phyloP scores from a whole-genome alignment of 768 basidiomycete species.

The Kwoniella europaea region DNA sequence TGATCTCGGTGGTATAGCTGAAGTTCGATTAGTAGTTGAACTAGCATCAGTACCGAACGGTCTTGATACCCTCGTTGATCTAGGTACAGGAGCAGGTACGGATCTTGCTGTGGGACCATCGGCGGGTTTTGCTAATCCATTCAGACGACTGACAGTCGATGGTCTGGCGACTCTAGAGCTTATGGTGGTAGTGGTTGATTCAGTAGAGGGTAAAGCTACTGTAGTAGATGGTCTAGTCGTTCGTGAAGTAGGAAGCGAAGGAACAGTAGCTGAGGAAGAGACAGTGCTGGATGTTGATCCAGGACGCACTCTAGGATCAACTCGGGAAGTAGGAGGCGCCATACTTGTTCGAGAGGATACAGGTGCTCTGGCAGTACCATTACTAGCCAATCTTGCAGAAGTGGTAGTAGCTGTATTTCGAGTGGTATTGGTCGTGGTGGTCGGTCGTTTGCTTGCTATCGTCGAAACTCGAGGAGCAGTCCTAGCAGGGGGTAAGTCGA shows the following conservation, averaged over 20 bases:
- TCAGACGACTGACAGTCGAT: background rate
- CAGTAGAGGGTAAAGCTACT: background rate
- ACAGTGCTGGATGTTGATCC: conserved; percentile 10
- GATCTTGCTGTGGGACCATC: background rate
- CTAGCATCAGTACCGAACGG: conserved; percentile 19
- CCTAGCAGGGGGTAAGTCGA: conserved; percentile 12
- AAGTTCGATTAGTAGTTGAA: conserved; percentile 8
- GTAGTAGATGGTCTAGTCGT: conserved; percentile 8
- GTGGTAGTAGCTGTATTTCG: background rate
- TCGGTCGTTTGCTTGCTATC: background rate
- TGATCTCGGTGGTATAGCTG: background rate
- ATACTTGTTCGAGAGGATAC: conserved; percentile 2
- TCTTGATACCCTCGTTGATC: conserved; percentile 16
- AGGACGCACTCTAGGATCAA: background rate
- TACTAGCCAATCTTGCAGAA: conserved; percentile 1
- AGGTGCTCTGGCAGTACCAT: background rate
- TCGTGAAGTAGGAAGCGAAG: conserved; percentile 3
- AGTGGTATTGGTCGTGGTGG: background rate
- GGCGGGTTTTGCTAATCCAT: conserved; percentile 19
- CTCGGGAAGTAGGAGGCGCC: conserved; percentile 3
- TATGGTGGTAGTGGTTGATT: background rate
- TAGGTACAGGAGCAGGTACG: background rate
- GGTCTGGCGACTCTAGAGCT: conserved; percentile 1
- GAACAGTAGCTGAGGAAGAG: conserved; percentile 1
- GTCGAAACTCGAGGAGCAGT: background rate